A percentile compares a stretch with the other conserved stretches of the same genome.
Evolutionary conservation across 2,329 filamentous ascomycete genomes (phyloP).

Genomic region (Huntiella abstrusa): DNA sequence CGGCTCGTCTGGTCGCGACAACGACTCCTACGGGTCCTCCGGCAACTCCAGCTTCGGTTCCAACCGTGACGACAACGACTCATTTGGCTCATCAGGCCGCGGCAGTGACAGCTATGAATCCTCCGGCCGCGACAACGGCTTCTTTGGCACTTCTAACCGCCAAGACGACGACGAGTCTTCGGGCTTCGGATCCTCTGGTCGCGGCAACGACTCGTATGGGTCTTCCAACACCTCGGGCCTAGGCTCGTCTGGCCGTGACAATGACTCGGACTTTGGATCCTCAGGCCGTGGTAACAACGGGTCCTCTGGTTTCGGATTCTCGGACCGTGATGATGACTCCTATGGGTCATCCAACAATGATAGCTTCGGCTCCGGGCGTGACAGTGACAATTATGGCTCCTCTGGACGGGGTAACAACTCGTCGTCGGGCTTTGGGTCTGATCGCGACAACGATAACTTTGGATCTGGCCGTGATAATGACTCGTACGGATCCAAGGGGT

Average conservation of each 20-base stretch:
- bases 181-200: not conserved
- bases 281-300: not conserved
- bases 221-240: not conserved
- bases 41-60: slow-evolving; percentile 8
- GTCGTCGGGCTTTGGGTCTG: slow-evolving; percentile 11
- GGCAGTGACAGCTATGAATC: slow-evolving; percentile 10
- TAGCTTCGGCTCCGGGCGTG: slow-evolving; percentile 5
- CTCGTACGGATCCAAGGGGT: too few species aligned
- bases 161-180: too few species aligned
- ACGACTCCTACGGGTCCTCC: slow-evolving; percentile 12
- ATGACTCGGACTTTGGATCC: not conserved
- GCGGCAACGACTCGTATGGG: not conserved
- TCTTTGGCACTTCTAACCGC: slow-evolving; percentile 11
- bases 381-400: slow-evolving; percentile 8
- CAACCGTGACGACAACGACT: slow-evolving; percentile 2
- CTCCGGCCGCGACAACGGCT: slow-evolving; percentile 1
- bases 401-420: not conserved
- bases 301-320: not conserved
- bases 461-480: slow-evolving; percentile 11
- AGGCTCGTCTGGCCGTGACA: not conserved
- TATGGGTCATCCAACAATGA: slow-evolving; percentile 11
- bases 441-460: slow-evolving; percentile 12
- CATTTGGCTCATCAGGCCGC: slow-evolving; percentile 13
- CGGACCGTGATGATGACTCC: slow-evolving; percentile 4
- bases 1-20: slow-evolving; percentile 12